Conservation (phyloP, 2,329 filamentous ascomycete species). For the Allantophomopsis lycopodina region DNA sequence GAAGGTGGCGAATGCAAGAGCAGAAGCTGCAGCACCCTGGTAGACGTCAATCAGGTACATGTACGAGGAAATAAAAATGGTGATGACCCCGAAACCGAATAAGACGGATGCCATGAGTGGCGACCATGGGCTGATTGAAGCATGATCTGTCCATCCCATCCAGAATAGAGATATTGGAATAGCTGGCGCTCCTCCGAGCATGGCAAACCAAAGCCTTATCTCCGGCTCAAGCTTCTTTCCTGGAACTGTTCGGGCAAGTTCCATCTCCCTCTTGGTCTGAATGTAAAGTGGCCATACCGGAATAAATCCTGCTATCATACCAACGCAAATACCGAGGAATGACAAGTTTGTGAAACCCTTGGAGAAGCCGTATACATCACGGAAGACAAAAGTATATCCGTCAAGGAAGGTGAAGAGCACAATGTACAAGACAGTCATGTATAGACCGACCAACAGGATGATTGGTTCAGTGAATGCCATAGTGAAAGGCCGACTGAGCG, state of each 20-base stretch:
- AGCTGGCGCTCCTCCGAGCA: slow-evolving; percentile 20
- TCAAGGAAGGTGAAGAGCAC: slow-evolving; percentile 34
- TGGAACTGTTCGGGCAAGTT: slow-evolving; percentile 1
- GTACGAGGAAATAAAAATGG: slow-evolving; percentile 24
- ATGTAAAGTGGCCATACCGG: slow-evolving; percentile 13
- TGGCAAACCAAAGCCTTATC: slow-evolving; percentile 24
- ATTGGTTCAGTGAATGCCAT: slow-evolving; percentile 16
- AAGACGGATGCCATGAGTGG: slow-evolving; percentile 21
- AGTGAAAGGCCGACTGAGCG: slow-evolving; percentile 2
- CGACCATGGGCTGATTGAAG: slow-evolving; percentile 25
- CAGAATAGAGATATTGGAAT: slow-evolving; percentile 29
- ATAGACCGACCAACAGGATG: slow-evolving; percentile 25
- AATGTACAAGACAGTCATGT: slow-evolving; percentile 33
- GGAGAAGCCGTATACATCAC: slow-evolving; percentile 23
- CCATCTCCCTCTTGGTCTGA: slow-evolving; percentile 4
- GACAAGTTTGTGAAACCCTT: slow-evolving; percentile 25
- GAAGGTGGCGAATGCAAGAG: slow-evolving; percentile 22
- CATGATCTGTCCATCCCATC: slow-evolving; percentile 28
- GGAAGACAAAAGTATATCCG: slow-evolving; percentile 32
- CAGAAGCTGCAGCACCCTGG: slow-evolving; percentile 20
- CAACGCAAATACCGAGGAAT: slow-evolving; percentile 25
- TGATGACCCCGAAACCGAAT: slow-evolving; percentile 26
- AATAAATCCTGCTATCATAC: slow-evolving; percentile 19
- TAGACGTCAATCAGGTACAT: slow-evolving; percentile 30
- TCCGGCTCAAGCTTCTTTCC: slow-evolving; percentile 18